Evolutionary conservation across 768 basidiomycete genomes (phyloP), one percentile per base, ranked within the genome.

Genomic region (Nidula microcarpa): DNA sequence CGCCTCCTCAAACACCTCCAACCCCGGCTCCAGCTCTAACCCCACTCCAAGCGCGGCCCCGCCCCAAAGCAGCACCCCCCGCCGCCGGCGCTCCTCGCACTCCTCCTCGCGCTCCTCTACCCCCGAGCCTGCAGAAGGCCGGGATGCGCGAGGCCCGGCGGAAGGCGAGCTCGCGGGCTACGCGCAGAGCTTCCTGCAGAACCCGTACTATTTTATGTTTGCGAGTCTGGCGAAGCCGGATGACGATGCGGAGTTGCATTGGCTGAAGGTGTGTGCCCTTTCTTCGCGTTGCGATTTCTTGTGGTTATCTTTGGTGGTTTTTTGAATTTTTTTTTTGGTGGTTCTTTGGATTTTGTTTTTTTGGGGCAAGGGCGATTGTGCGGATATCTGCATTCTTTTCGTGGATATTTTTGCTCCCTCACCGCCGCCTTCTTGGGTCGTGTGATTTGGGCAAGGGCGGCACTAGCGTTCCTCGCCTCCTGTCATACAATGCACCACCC

Each of bases 171-270:
- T 65, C 3, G 72, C 72, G 53, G 16, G 39, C 39, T 78, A 85
- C 63, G 73, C 79, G 1, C 77, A 82, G 52, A 80, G 75, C 17
- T 92, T 85, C 65, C 78, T 93, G 14, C 91, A 94, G 65, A 92
- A 95, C 60, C 94, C 94, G 0, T 95, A 95, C 66, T 96, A 94
- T 66, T 94, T 96, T 69, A 95, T 95, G 90, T 94, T 93, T 61
- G 93, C 94, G 23, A 86, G 85, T 62, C 79, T 95, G 39, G 92
- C 93, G 1, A 86, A 93, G 60, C 90, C 91, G 0, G 92, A 94
- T 60, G 87, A 91, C 56, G 91, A 95, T 59, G 80, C 87, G 10
- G 94, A 96, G 68, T 68, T 96, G 43, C 94, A 97, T 62, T 89
- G 91, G 83, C 63, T 80, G 11, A 80, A 93, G 77, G 86, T 86